phyloP scores from a whole-genome alignment of 2,329 filamentous ascomycete genomes.

The Fusarium sulawesiense region DNA sequence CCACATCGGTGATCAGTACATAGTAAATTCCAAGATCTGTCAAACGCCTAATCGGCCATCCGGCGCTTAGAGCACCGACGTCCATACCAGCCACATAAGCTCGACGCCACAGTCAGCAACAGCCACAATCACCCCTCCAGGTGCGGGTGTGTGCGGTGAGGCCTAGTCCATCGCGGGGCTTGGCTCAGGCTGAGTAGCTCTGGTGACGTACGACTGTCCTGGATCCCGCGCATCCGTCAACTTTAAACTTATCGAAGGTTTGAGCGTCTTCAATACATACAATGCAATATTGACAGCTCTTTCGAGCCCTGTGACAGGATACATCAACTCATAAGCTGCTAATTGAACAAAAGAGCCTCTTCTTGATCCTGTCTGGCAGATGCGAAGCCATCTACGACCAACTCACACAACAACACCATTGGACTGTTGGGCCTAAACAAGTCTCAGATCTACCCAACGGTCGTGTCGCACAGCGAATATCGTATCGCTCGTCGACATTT shows the following conservation, averaged over 20 bases:
- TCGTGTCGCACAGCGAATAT: constrained; percentile 16
- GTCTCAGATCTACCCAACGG: constrained; percentile 18
- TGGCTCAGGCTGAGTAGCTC: constrained; percentile 36
- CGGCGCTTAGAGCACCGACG: constrained; percentile 6
- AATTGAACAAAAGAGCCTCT: not conserved
- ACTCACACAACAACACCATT: constrained; percentile 26
- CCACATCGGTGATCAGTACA: constrained; percentile 2
- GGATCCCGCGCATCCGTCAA: constrained; percentile 20
- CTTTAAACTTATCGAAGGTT: constrained; percentile 1
- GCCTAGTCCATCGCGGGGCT: constrained; percentile 21
- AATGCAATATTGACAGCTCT: constrained; percentile 24
- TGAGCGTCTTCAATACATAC: constrained; percentile 4
- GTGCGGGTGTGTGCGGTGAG: constrained; percentile 16
- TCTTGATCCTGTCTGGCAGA: not conserved
- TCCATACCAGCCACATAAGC: not conserved
- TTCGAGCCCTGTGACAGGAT: constrained; percentile 11
- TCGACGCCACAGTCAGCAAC: not conserved
- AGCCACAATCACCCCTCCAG: constrained; percentile 26
- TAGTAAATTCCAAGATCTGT: constrained; percentile 7
- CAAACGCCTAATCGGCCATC: constrained; percentile 4
- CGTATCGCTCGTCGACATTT: not conserved
- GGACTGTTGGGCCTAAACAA: constrained; percentile 14
- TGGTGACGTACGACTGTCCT: constrained; percentile 35
- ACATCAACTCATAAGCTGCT: not conserved
- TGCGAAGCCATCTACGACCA: constrained; percentile 5